Conservation (phyloP, 805 yeast genomes). For the Brettanomyces bruxellensis region DNA sequence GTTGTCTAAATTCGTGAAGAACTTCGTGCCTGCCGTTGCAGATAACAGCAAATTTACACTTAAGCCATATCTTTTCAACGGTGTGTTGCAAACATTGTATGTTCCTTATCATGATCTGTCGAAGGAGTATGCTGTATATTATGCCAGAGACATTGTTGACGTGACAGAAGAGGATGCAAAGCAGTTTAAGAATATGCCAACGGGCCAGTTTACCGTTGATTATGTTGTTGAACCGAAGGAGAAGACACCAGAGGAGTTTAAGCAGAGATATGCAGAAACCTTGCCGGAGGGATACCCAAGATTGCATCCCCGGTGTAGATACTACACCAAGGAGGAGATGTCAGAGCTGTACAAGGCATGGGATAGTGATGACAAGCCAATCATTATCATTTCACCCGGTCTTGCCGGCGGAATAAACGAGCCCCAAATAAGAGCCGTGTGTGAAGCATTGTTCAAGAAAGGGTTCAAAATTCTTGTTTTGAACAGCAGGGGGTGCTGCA, state of each 20-base stretch:
- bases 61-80: slow-evolving; percentile 38
- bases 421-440: slow-evolving; percentile 53
- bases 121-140: slow-evolving; percentile 31
- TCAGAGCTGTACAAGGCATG: slow-evolving; percentile 22
- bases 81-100: slow-evolving; percentile 42
- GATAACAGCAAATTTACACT: slow-evolving; percentile 31
- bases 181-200: slow-evolving; percentile 10
- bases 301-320: slow-evolving; percentile 63
- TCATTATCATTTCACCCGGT: slow-evolving; percentile 60
- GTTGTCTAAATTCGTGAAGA: slow-evolving; percentile 26
- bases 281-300: slow-evolving; percentile 46
- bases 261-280: slow-evolving; percentile 28
- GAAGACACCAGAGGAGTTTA: slow-evolving; percentile 17
- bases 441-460: slow-evolving; percentile 32
- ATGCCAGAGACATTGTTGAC: slow-evolving; percentile 36
- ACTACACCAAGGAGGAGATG: slow-evolving; percentile 39
- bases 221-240: slow-evolving; percentile 30
- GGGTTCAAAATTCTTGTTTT: slow-evolving; percentile 49
- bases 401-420: slow-evolving; percentile 77
- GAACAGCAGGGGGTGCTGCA: slow-evolving; percentile 70
- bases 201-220: slow-evolving; percentile 40
- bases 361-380: slow-evolving; percentile 37
- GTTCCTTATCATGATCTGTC: slow-evolving; percentile 36
- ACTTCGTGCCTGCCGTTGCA: slow-evolving; percentile 31
- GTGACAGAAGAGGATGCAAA: slow-evolving; percentile 12